Percentiles rank a stretch among this genome's conserved stretches.
These are phyloP conservation scores for Anisodus acutangulus DNA, from an alignment of 257 asterid genomes.

Conservation along the genomic window DNA sequence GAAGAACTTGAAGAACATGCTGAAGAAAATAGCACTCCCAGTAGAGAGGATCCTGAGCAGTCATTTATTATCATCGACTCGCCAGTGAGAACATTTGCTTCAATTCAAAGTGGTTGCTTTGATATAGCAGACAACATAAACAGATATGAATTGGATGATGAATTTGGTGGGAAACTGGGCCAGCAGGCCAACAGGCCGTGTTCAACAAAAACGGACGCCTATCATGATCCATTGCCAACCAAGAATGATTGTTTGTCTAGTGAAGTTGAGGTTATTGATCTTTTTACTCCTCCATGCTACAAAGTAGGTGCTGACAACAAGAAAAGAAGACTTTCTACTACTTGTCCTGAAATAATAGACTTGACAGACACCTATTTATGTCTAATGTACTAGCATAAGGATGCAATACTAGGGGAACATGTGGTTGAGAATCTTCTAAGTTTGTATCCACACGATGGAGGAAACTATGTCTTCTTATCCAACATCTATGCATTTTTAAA, in stretches of 20 bases:
- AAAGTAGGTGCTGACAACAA: slow-evolving; percentile 39
- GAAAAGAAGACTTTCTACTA: slow-evolving; percentile 52
- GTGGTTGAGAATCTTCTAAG: slow-evolving; percentile 41
- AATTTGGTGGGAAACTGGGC: slow-evolving; percentile 14
- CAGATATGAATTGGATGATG: slow-evolving; percentile 26
- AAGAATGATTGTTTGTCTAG: slow-evolving; percentile 30
- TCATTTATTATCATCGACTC: slow-evolving; percentile 29
- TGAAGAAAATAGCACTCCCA: slow-evolving; percentile 1
- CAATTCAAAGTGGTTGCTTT: slow-evolving; percentile 31
- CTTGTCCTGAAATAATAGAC: slow-evolving; percentile 74
- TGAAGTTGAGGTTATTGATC: slow-evolving; percentile 71
- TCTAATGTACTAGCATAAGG: slow-evolving; percentile 42
- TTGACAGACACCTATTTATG: slow-evolving; percentile 66
- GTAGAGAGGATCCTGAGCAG: slow-evolving; percentile 24
- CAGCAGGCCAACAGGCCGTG: slow-evolving; percentile 31
- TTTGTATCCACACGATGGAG: slow-evolving; percentile 44
- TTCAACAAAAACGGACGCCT: slow-evolving; percentile 31
- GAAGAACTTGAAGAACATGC: slow-evolving; percentile 29
- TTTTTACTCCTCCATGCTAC: slow-evolving; percentile 67
- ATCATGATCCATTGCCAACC: slow-evolving; percentile 32
- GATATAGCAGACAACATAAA: slow-evolving; percentile 28
- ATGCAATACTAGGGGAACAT: slow-evolving; percentile 34
- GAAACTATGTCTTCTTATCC: slow-evolving; percentile 43
- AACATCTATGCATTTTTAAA: slow-evolving; percentile 37
- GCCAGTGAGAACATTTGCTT: slow-evolving; percentile 9